A percentile compares a stretch with the other conserved stretches of the same genome.
Evolutionary conservation across 257 asterid genomes (phyloP).

Genomic region (Ajuga chamaepitys): DNA sequence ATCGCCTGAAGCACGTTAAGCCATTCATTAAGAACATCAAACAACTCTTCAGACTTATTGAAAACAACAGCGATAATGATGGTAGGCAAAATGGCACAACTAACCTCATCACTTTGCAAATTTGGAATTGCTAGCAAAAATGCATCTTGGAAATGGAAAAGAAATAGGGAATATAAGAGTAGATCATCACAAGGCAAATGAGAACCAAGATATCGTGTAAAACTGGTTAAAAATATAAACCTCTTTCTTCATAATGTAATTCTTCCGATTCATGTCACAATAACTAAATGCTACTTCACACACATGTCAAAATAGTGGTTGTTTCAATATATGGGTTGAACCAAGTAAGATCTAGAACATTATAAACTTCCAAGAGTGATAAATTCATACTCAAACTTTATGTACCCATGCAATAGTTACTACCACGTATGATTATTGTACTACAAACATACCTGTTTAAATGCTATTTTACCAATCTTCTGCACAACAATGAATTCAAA

Average conservation of each 20-base stretch:
- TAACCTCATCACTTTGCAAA: conserved; percentile 65
- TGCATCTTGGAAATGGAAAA: conserved; percentile 62
- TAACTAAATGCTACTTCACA: conserved; percentile 70
- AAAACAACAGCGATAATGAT: conserved; percentile 52
- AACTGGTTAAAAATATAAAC: conserved; percentile 24
- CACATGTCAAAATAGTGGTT: conserved; percentile 52
- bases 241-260: conserved; percentile 59
- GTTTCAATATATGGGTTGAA: conserved; percentile 82
- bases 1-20: conserved; percentile 71
- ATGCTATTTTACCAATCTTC: conserved; percentile 69
- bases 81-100: conserved; percentile 47
- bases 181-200: background rate
- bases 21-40: conserved; percentile 63
- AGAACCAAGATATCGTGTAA: background rate
- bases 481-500: conserved; percentile 66
- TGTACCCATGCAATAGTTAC: background rate
- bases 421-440: background rate
- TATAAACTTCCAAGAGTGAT: conserved; percentile 9
- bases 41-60: conserved; percentile 52
- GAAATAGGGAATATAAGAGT: background rate
- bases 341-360: conserved; percentile 81
- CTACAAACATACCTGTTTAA: conserved; percentile 62
- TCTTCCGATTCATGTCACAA: conserved; percentile 38
- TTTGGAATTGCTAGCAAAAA: conserved; percentile 45
- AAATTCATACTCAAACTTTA: background rate